Evolutionary conservation across 768 basidiomycete species (phyloP), one percentile per base, ranked within the genome.

Genomic region (Phlebiopsis flavidoalba): DNA sequence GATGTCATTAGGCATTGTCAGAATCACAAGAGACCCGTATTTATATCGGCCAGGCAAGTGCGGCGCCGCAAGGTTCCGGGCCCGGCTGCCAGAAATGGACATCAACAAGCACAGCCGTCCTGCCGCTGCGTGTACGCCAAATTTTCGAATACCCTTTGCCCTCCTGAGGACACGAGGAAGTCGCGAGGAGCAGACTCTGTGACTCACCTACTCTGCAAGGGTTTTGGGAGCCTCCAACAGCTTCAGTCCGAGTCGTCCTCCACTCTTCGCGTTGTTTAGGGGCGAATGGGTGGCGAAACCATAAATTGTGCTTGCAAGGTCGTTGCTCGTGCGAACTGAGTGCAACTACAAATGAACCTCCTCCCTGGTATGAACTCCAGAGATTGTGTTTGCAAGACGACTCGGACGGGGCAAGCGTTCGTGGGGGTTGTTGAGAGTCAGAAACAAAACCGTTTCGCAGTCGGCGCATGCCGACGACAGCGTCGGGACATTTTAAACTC

Each of bases 281-380:
- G 65, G 69, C 65, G 65, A 60, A 66, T 62, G 60, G 63, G 66
- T 63, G 67, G 69, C 58, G 65, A 67, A 68, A 70, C 65, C 67
- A 68, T 67, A 65, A 62, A 70, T 64, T 64, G 58, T 61, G 61
- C 61, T 57, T 65, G 61, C 61, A 58, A 60, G 37, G 15, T 26
- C 36, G 56, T 22, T 53, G 55, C 43, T 53, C 58, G 48, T 50
- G 3, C 1, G 15, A 21, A 17, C 3, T n/a, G 51, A 55, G 26
- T n/a, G n/a, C n/a, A 55, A 46, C 36, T 51, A 54, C 48, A n/a
- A 37, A 5, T 45, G 37, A 49, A 63, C 54, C 58, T 46, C 36
- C 40, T 53, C 59, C 63, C 55, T 60, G 58, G 58, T 62, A 33
- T 31, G 64, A 63, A 57, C 59, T 54, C 63, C 63, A 62, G 60